phyloP scores from a whole-genome alignment of 1,284 basidiomycete genomes.

The Phylloporus sp. region DNA sequence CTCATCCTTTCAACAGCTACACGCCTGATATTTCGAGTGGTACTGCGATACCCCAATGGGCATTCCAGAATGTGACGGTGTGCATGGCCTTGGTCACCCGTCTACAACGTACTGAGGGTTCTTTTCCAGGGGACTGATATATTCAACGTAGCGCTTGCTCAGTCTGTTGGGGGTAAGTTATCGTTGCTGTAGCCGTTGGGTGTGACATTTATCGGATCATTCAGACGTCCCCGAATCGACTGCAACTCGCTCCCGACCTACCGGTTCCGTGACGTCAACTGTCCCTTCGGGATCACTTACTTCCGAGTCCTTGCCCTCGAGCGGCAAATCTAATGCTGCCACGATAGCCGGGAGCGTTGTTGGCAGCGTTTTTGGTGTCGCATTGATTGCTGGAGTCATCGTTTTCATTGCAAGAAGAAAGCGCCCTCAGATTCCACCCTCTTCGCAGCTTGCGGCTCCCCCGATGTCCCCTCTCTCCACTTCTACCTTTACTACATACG shows the following conservation, averaged over 20 bases:
- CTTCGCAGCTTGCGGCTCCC: too few relatives aligned
- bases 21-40: neutral
- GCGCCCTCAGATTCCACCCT: too few relatives aligned
- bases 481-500: neutral
- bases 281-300: neutral
- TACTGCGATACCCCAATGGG: neutral
- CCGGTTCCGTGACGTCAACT: neutral
- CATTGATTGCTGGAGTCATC: conserved; percentile 28
- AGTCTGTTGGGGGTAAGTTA: neutral
- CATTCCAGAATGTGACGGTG: neutral
- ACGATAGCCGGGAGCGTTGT: conserved; percentile 42
- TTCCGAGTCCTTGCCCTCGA: neutral
- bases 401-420: conserved; percentile 34
- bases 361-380: conserved; percentile 40
- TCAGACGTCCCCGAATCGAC: neutral
- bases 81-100: neutral
- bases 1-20: neutral
- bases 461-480: too few relatives aligned
- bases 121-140: neutral
- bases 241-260: neutral
- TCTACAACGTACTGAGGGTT: neutral
- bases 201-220: neutral
- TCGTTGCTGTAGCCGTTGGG: too few relatives aligned
- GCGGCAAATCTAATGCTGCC: conserved; percentile 14
- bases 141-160: neutral